These are phyloP conservation scores for Fusarium piperis DNA, from an alignment of 2,329 filamentous ascomycete genomes.

Conservation along the genomic window DNA sequence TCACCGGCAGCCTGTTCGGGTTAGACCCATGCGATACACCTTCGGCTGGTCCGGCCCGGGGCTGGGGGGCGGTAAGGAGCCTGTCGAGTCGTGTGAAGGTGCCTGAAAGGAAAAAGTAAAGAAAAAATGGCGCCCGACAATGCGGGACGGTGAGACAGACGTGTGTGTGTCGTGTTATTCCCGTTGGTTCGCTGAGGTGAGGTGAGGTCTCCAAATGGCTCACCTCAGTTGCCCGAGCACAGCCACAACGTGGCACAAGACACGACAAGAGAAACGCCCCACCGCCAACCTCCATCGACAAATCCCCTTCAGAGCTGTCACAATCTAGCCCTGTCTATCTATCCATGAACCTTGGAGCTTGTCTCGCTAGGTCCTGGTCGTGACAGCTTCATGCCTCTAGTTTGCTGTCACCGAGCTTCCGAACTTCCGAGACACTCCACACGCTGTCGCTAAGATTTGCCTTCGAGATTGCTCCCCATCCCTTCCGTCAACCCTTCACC, in stretches of 20 bases:
- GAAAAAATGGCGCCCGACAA: slow-evolving; percentile 1
- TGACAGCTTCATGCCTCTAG: slow-evolving; percentile 25
- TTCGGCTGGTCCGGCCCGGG: slow-evolving; percentile 34
- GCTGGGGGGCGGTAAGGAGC: not conserved
- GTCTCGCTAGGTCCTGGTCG: slow-evolving; percentile 18
- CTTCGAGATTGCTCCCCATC: not conserved
- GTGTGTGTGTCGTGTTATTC: slow-evolving; percentile 14
- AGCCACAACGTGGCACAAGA: slow-evolving; percentile 32
- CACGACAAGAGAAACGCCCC: slow-evolving; percentile 14
- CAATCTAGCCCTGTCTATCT: slow-evolving; percentile 19
- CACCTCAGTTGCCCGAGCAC: slow-evolving; percentile 14
- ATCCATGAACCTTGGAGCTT: slow-evolving; percentile 24
- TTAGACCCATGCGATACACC: slow-evolving; percentile 34
- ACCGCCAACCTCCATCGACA: slow-evolving; percentile 34
- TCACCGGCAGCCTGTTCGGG: slow-evolving; percentile 31
- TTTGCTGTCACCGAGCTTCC: slow-evolving; percentile 15
- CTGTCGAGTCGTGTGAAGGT: slow-evolving; percentile 1
- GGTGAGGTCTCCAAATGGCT: not conserved
- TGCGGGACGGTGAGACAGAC: slow-evolving; percentile 8
- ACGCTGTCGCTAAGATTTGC: not conserved
- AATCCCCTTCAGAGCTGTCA: slow-evolving; percentile 19
- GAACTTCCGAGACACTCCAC: slow-evolving; percentile 18
- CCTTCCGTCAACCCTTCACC: slow-evolving; percentile 17
- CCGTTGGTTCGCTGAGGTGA: slow-evolving; percentile 2
- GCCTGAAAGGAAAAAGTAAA: not conserved